Percentiles rank a stretch among this genome's conserved stretches.
Evolutionary conservation across 108 stramenopile species (phyloP).

Genomic region (Cafeteria roenbergensis): DNA sequence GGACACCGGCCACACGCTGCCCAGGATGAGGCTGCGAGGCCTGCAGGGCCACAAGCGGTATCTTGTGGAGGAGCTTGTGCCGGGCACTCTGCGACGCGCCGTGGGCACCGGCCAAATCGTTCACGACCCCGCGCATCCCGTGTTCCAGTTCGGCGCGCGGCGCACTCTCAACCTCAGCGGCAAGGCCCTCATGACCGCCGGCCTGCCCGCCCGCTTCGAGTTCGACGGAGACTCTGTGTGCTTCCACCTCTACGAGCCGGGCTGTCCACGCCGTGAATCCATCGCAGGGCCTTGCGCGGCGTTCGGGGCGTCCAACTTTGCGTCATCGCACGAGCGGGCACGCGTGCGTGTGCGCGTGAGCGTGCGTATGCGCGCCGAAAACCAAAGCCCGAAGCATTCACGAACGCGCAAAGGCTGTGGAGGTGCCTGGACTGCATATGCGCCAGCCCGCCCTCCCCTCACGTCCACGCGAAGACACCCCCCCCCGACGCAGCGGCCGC

Average conservation of each 20-base stretch:
- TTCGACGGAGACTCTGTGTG: constrained; percentile 1
- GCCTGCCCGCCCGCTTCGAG: constrained; percentile 9
- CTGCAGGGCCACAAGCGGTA: constrained; percentile 1
- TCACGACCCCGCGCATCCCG: constrained; percentile 3
- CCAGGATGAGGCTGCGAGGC: constrained; percentile 4
- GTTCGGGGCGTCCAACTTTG: no score
- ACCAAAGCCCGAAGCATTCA: no score
- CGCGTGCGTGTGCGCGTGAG: no score
- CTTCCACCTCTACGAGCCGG: background rate
- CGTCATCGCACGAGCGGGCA: no score
- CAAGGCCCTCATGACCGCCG: constrained; percentile 12
- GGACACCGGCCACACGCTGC: background rate
- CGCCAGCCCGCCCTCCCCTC: no score
- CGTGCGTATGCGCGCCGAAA: no score
- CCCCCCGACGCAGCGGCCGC: no score
- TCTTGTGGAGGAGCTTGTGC: background rate
- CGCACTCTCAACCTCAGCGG: background rate
- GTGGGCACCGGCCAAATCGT: constrained; percentile 4
- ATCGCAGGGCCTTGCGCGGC: no score
- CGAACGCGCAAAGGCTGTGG: no score
- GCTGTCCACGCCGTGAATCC: no score
- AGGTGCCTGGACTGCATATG: no score
- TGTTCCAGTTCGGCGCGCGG: constrained; percentile 9
- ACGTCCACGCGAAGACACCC: no score
- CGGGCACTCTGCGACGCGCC: background rate